Evolutionary conservation across 306 rosid species (phyloP), one percentile per base, ranked within the genome.

Genomic region (Trichosanthes cucumerina): DNA sequence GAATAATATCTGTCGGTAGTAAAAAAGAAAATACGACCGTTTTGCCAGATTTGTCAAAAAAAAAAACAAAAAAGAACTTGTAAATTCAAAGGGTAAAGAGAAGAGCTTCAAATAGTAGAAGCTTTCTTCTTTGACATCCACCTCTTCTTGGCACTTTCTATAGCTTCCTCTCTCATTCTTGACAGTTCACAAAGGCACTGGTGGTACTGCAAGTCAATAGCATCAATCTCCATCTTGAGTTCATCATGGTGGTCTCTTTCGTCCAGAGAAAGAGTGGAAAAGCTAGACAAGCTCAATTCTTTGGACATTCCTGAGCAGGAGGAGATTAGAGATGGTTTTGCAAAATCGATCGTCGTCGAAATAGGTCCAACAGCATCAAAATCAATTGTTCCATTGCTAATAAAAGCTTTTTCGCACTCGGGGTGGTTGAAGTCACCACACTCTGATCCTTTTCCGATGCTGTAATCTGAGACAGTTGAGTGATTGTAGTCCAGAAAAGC

Each of bases 91-190:
- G 47, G 59, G 14, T 28, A 52, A 47, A 34, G 31, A 54, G 41
- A 69, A 43, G 74, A 49, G 73, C 47, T 60, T 57, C 62, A 31
- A 8, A 80, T 19, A 18, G 50, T 90, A 75, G 83, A 31, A 59
- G 76, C 65, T 71, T 86, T 85, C 92, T 83, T 90, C 92, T 85
- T 90, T 33, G 82, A 26, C 7, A 82, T 84, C 96, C 97, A 90
- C 87, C 81, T 90, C 89, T 83, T 90, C 58, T 82, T 89, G 39
- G 81, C 91, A 69, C 47, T 82, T 76, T 86, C 90, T 10, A 91
- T 86, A 31, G 93, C 96, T 78, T 84, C 90, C 81, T 89, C 93
- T 86, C 88, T 93, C 90, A 81, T 77, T 82, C 73, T 90, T 84
- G 78, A 44, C 69, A 93, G 96, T 71, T 87, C 87, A 56, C 78